Percentiles rank a stretch among this genome's conserved stretches.
Evolutionary conservation across 192 early-diverging fungal genomes (phyloP).

Genomic region (Phycomyces nitens): DNA sequence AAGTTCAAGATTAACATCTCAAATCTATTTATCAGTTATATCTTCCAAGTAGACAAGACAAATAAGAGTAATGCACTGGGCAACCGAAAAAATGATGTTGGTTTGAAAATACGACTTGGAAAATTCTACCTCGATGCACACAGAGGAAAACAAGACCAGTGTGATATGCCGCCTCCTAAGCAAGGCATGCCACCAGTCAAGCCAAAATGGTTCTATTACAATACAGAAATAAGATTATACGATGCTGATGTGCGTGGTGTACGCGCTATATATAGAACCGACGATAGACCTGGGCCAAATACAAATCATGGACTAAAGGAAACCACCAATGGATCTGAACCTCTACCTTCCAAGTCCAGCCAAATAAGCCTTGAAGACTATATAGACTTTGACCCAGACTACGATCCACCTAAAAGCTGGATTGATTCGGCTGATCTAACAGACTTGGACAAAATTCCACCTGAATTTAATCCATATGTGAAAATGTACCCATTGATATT

Average conservation of each 20-base stretch:
- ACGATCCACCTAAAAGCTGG: not conserved
- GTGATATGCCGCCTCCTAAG: not conserved
- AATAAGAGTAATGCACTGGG: not conserved
- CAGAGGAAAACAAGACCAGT: conserved; percentile 26
- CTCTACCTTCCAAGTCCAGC: not conserved
- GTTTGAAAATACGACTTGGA: conserved; percentile 28
- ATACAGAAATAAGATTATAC: conserved; percentile 32
- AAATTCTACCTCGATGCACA: conserved; percentile 35
- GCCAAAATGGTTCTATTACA: conserved; percentile 27
- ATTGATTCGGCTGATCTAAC: conserved; percentile 18
- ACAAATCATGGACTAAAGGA: not conserved
- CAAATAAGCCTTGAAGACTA: not conserved
- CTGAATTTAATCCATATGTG: not conserved
- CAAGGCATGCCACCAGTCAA: conserved; percentile 17
- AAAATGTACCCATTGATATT: conserved; percentile 12
- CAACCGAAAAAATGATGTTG: conserved; percentile 15
- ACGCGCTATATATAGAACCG: not conserved
- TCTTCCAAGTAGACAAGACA: conserved; percentile 21
- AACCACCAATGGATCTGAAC: not conserved
- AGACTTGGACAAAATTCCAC: not conserved
- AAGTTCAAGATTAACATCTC: conserved; percentile 33
- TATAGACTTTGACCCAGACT: not conserved
- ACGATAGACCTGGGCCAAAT: not conserved
- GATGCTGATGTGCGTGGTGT: conserved; percentile 34
- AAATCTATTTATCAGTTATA: conserved; percentile 23